Conservation (phyloP, 352 stramenopile genomes). For the Phytopythium delawarense region DNA sequence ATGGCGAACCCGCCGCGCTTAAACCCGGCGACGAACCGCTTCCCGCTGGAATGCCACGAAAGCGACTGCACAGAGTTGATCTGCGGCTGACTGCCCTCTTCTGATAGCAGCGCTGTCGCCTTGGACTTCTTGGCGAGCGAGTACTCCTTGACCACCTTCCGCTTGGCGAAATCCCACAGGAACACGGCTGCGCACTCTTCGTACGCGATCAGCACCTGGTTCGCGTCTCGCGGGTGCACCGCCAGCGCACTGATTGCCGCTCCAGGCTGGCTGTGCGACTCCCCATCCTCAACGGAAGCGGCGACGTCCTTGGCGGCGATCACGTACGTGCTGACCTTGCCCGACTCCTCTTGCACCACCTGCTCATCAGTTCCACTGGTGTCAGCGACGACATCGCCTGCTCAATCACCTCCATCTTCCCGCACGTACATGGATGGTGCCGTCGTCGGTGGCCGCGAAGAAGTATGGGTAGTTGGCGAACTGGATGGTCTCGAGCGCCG, state of each 20-base stretch:
- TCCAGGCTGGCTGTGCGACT: conserved; percentile 13
- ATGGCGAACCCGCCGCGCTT: conserved; percentile 55
- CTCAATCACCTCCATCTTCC: background rate
- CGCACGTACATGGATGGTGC: conserved; percentile 39
- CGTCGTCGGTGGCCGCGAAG: conserved; percentile 71
- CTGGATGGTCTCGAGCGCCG: conserved; percentile 54
- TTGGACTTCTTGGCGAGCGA: conserved; percentile 24
- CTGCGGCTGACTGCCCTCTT: conserved; percentile 8
- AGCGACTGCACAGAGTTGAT: conserved; percentile 53
- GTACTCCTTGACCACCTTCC: conserved; percentile 48
- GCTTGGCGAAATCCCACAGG: conserved; percentile 68
- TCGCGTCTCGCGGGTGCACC: conserved; percentile 51
- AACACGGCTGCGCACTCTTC: conserved; percentile 42
- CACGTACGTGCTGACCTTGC: conserved; percentile 58
- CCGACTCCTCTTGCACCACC: conserved; percentile 75
- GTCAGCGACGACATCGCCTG: background rate
- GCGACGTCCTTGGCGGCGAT: conserved; percentile 46
- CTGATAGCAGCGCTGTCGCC: conserved; percentile 8
- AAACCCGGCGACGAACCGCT: conserved; percentile 70
- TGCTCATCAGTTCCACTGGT: conserved; percentile 11
- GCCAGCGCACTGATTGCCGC: conserved; percentile 46
- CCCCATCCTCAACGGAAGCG: conserved; percentile 8
- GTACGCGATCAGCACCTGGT: conserved; percentile 62
- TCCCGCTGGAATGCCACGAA: conserved; percentile 75
- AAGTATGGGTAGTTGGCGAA: conserved; percentile 62